Percentiles rank a stretch among this genome's conserved stretches.
These are phyloP conservation scores for Botrytis aclada DNA, from an alignment of 2,329 filamentous ascomycete species.

Conservation along the genomic window DNA sequence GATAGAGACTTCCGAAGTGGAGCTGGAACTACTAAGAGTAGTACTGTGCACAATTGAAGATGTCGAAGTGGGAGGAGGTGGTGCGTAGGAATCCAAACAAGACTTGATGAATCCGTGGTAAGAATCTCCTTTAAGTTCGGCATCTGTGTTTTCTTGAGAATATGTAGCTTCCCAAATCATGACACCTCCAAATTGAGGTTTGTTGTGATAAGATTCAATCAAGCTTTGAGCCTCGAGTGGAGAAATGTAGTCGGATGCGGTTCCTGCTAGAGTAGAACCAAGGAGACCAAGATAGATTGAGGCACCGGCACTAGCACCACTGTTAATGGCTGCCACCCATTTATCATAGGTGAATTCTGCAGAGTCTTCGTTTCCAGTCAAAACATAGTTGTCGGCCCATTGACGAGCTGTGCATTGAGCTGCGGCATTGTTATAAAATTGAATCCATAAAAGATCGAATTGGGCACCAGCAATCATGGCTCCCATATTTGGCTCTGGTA, in stretches of 20 bases:
- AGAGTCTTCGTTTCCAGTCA: neutral
- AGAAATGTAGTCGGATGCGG: slow-evolving; percentile 27
- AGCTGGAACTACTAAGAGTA: slow-evolving; percentile 10
- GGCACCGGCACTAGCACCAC: slow-evolving; percentile 30
- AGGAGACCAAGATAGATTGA: slow-evolving; percentile 36
- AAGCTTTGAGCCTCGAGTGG: slow-evolving; percentile 30
- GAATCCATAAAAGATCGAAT: slow-evolving; percentile 38
- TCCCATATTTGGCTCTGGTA: slow-evolving; percentile 37
- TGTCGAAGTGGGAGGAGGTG: slow-evolving; percentile 5
- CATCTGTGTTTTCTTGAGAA: slow-evolving; percentile 26
- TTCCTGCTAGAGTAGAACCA: slow-evolving; percentile 21
- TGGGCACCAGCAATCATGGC: slow-evolving; percentile 29
- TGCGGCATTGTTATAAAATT: slow-evolving; percentile 37
- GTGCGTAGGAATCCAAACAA: slow-evolving; percentile 21
- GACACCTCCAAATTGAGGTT: slow-evolving; percentile 36
- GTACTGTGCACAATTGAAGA: slow-evolving; percentile 19
- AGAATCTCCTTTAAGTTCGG: slow-evolving; percentile 14
- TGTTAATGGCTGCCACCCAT: slow-evolving; percentile 27
- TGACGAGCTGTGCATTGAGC: slow-evolving; percentile 32
- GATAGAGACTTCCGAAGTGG: neutral
- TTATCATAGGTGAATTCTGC: slow-evolving; percentile 30
- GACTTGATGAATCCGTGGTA: slow-evolving; percentile 28
- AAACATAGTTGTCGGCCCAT: slow-evolving; percentile 21
- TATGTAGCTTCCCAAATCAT: slow-evolving; percentile 38
- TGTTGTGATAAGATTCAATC: slow-evolving; percentile 26